phyloP scores from a whole-genome alignment of 306 rosid genomes.

The Lablab purpureus region DNA sequence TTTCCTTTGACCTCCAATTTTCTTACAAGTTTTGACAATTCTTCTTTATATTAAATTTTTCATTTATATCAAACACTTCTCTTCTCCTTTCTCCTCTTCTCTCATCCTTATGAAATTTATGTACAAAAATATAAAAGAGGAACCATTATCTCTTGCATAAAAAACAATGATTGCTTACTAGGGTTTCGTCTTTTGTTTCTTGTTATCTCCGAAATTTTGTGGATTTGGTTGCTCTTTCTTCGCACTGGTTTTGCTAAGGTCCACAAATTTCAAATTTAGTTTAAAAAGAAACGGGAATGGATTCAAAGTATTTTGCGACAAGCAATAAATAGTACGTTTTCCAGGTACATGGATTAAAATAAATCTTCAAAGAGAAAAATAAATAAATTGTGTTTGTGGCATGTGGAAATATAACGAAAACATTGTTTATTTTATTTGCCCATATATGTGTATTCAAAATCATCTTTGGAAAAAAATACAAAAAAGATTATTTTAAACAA shows the following conservation, averaged over 20 bases:
- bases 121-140: background rate
- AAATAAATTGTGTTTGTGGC: background rate
- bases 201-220: constrained; percentile 14
- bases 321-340: background rate
- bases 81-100: too few species aligned
- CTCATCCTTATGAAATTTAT: background rate
- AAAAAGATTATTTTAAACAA: background rate
- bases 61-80: too few species aligned
- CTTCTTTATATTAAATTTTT: too few species aligned
- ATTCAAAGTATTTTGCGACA: background rate
- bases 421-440: background rate
- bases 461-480: background rate
- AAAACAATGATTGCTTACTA: background rate
- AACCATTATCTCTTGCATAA: background rate
- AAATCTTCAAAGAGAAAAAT: background rate
- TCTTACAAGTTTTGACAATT: too few species aligned
- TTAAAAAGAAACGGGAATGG: background rate
- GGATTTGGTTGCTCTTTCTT: background rate
- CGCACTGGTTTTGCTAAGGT: background rate
- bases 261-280: background rate
- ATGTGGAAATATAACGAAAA: background rate
- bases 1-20: background rate
- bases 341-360: too few species aligned
- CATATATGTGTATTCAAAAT: too few species aligned
- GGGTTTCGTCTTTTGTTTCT: background rate